Percentiles rank a stretch among this genome's conserved stretches.
Conservation (phyloP, 345 rosid species). For the Euphorbia pulcherrima region DNA sequence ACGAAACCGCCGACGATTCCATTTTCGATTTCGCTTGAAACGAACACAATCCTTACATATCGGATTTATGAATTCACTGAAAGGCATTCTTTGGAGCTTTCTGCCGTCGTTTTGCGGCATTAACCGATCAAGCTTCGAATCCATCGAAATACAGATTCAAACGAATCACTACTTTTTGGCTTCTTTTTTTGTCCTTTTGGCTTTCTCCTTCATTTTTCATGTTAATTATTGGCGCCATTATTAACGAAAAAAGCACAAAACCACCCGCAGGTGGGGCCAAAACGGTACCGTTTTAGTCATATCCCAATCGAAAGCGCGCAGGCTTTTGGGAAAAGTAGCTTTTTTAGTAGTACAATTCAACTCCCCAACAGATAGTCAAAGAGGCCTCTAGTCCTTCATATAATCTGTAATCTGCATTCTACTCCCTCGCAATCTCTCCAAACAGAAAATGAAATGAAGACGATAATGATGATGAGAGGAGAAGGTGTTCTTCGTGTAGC, state of each 20-base stretch:
- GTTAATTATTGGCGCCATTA: conserved; percentile 12
- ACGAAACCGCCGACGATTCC: conserved; percentile 35
- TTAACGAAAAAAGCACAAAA: neutral
- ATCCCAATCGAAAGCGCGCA: neutral
- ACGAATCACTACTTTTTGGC: neutral
- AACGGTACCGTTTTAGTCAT: neutral
- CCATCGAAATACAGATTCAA: conserved; percentile 9
- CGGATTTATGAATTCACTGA: conserved; percentile 6
- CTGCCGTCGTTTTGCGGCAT: conserved; percentile 31
- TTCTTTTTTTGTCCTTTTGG: neutral
- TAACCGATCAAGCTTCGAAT: conserved; percentile 13
- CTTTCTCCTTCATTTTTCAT: neutral
- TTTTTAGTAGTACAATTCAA: conserved; percentile 10
- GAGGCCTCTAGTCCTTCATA: neutral
- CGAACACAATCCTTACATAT: conserved; percentile 1
- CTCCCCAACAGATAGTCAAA: conserved; percentile 13
- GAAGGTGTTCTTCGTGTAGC: neutral
- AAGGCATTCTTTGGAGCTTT: conserved; percentile 13
- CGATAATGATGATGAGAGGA: neutral
- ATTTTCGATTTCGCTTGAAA: conserved; percentile 19
- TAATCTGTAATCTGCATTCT: neutral
- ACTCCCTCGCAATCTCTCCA: neutral
- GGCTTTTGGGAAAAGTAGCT: neutral
- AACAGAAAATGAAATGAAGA: conserved; percentile 13
- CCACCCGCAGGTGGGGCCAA: too few relatives aligned